These are phyloP conservation scores for Sporothrix curviconia DNA, from an alignment of 2,329 filamentous ascomycete genomes.

Conservation along the genomic window DNA sequence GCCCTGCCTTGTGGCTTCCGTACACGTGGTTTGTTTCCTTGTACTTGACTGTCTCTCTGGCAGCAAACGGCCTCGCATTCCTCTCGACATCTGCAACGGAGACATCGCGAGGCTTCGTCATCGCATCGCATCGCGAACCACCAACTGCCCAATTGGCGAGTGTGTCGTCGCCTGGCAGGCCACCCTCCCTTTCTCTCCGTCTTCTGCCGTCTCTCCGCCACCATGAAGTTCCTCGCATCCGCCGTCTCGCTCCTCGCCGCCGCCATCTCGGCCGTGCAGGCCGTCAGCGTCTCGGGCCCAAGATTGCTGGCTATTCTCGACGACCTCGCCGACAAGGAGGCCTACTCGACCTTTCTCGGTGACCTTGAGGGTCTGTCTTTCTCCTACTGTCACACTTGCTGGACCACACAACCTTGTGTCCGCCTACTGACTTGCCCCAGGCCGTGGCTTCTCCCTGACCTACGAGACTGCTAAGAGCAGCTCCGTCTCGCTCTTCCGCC, in stretches of 20 bases:
- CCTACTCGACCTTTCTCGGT: conserved; percentile 74
- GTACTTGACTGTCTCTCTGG: not conserved
- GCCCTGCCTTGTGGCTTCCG: not conserved
- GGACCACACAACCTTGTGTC: not conserved
- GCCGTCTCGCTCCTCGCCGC: conserved; percentile 63
- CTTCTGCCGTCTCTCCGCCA: conserved; percentile 5
- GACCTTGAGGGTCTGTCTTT: conserved; percentile 60
- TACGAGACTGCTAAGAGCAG: conserved; percentile 82
- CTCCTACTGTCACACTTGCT: too few species aligned
- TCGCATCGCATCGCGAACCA: too few species aligned
- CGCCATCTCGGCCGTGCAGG: conserved; percentile 61
- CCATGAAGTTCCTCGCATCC: conserved; percentile 60
- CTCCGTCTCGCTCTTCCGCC: conserved; percentile 68
- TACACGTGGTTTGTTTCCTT: not conserved
- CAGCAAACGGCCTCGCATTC: not conserved
- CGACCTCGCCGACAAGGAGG: conserved; percentile 69
- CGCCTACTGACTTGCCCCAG: conserved; percentile 39
- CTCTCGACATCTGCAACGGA: too few species aligned
- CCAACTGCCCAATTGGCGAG: too few species aligned
- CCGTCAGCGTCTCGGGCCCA: conserved; percentile 70
- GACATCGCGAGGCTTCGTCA: too few species aligned
- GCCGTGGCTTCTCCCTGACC: conserved; percentile 71
- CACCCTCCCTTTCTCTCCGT: conserved; percentile 19
- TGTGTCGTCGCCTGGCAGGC: conserved; percentile 3
- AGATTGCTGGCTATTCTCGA: conserved; percentile 83